Base-by-base conservation (phyloP, 1,284 basidiomycete species). In the Rhodotorula mucilaginosa region DNA sequence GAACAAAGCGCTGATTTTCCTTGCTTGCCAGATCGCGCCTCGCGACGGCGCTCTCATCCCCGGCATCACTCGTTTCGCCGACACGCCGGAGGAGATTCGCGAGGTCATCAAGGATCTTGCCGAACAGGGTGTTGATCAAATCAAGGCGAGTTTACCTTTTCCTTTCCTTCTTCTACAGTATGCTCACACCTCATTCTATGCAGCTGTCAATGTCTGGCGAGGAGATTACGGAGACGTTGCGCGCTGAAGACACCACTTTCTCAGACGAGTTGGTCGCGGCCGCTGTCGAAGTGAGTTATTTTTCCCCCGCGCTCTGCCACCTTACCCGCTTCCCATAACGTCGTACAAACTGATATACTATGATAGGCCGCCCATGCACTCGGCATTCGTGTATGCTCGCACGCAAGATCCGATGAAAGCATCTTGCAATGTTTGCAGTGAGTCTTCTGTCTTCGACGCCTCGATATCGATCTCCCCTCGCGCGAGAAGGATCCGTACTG, bases 241-340 rank as follows among this genome's bases (percentile, higher is more conserved):
- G 80, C 10, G 81, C 81, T 3, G 81, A 82, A 51, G 76, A 77
- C 57, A 82, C 65, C 15, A 81, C 80, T 6, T 82, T 82, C 67
- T 29, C 79, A 0, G 81, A 81, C 26, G 70, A 81, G 56, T 72
- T 79, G 10, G 80, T 79, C 5, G 79, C 78, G 19, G 57, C 57
- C 1, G 57, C 31, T 0, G 57, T 58, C 18, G 57, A 58, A 12
- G 57, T 58, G 18, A 58, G 57, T 39, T 34, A 3, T 34, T 13
- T 21, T 19, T 5, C 18, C 18, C 18, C 1, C 56, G 56, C 4
- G 3, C 16, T 19, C 29, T 13, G 16, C 21, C 19, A 18, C 15
- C 29, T 15, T 58, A 34, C 56, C 29, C 56, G n/a, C n/a, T n/a
- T n/a, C n/a, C n/a, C n/a, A 26, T 26, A 7, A 34, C 34, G 34